phyloP scores from a whole-genome alignment of 768 basidiomycete species.

The Sutorius australiensis region DNA sequence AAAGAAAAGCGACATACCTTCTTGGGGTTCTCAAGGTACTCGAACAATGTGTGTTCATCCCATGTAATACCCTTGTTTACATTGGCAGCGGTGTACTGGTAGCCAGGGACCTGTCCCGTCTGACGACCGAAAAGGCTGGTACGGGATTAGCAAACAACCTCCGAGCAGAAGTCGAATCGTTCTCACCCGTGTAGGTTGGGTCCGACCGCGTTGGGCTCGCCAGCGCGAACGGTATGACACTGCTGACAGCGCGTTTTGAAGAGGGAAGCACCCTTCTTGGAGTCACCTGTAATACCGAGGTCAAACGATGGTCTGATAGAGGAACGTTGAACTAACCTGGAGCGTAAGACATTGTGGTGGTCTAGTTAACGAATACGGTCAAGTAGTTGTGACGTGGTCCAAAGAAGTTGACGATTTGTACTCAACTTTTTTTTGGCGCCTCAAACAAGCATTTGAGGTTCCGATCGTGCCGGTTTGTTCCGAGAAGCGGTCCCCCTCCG shows the following conservation, averaged over 20 bases:
- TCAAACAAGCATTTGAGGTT: slow-evolving; percentile 15
- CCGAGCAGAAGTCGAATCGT: neutral
- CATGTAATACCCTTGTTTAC: slow-evolving; percentile 90
- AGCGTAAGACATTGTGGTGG: slow-evolving; percentile 39
- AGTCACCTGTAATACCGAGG: slow-evolving; percentile 56
- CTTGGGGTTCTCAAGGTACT: slow-evolving; percentile 96
- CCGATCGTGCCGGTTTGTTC: slow-evolving; percentile 32
- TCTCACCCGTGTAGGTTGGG: slow-evolving; percentile 92
- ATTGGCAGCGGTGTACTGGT: slow-evolving; percentile 92
- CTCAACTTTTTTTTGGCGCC: slow-evolving; percentile 5
- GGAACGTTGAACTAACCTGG: slow-evolving; percentile 32
- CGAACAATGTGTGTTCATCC: slow-evolving; percentile 87
- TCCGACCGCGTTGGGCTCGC: slow-evolving; percentile 84
- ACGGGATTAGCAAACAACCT: neutral
- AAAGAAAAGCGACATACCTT: slow-evolving; percentile 51
- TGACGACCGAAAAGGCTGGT: slow-evolving; percentile 76
- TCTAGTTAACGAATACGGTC: slow-evolving; percentile 8
- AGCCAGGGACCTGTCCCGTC: slow-evolving; percentile 82
- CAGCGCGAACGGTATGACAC: slow-evolving; percentile 83
- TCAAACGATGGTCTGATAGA: slow-evolving; percentile 4
- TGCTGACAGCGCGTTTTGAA: slow-evolving; percentile 97
- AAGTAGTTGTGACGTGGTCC: slow-evolving; percentile 2
- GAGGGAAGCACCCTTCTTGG: slow-evolving; percentile 84
- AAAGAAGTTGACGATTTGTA: slow-evolving; percentile 1
- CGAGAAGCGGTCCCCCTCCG: slow-evolving; percentile 6